Percentiles rank a stretch among this genome's conserved stretches.
phyloP scores from a whole-genome alignment of 2,329 filamentous ascomycete genomes.

The Westerdykella sp. region DNA sequence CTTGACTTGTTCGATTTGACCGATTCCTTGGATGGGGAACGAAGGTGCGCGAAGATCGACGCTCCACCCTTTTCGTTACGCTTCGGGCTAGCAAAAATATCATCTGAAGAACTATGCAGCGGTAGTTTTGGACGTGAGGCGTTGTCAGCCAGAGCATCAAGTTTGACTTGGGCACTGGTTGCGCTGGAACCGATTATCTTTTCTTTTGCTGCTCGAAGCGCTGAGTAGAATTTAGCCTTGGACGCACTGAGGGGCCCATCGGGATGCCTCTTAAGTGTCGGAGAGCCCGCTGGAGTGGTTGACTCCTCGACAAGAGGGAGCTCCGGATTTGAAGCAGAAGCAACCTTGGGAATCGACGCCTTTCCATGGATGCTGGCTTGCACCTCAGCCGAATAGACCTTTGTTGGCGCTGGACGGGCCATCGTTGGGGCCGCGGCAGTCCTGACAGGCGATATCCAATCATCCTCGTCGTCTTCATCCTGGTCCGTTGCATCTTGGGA shows the following conservation, averaged over 20 bases:
- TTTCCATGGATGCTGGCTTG: slow-evolving; percentile 23
- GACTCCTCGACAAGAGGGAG: slow-evolving; percentile 38
- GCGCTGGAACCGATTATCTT: slow-evolving; percentile 71
- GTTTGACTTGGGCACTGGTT: slow-evolving; percentile 52
- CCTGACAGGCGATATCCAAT: slow-evolving; percentile 53
- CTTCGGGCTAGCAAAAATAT: slow-evolving; percentile 31
- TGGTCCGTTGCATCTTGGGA: slow-evolving; percentile 16
- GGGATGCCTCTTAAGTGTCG: slow-evolving; percentile 45
- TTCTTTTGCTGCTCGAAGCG: slow-evolving; percentile 79
- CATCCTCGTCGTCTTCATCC: slow-evolving; percentile 47
- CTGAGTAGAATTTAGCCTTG: slow-evolving; percentile 86
- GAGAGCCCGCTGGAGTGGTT: slow-evolving; percentile 54
- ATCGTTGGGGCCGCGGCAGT: slow-evolving; percentile 24
- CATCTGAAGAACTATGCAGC: slow-evolving; percentile 24
- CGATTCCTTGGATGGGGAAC: slow-evolving; percentile 33
- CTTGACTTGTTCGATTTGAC: slow-evolving; percentile 24
- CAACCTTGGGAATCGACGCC: slow-evolving; percentile 45
- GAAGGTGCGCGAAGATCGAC: slow-evolving; percentile 31
- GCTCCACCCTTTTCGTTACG: slow-evolving; percentile 21
- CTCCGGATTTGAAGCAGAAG: slow-evolving; percentile 40
- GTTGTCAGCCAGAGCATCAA: slow-evolving; percentile 45
- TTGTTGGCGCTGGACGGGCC: slow-evolving; percentile 49
- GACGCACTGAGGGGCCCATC: slow-evolving; percentile 86
- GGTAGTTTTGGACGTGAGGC: slow-evolving; percentile 23
- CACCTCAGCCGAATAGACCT: slow-evolving; percentile 54